Conservation (phyloP, 768 basidiomycete species). For the Mycena filopes region DNA sequence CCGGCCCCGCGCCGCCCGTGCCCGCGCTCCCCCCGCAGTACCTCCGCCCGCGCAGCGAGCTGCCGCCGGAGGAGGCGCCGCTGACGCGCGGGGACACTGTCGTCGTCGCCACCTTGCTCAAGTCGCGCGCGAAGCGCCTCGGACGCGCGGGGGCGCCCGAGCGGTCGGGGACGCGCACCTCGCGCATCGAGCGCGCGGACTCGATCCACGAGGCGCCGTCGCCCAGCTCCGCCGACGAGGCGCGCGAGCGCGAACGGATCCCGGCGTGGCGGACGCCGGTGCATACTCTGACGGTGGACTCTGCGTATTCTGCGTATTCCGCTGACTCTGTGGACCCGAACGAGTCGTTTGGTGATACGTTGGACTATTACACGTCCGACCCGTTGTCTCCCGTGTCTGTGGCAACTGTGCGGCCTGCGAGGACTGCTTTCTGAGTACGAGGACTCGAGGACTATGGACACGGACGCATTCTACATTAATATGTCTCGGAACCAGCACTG, state of each 20-base stretch:
- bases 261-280: background rate
- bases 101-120: conserved; percentile 26
- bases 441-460: background rate
- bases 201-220: conserved; percentile 27
- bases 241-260: background rate
- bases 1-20: conserved; percentile 11
- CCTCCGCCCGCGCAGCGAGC: conserved; percentile 19
- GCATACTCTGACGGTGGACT: background rate
- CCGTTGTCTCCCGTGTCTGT: conserved; percentile 7
- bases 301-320: too few relatives aligned
- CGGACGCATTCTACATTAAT: too few relatives aligned
- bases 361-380: conserved; percentile 17
- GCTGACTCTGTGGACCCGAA: conserved; percentile 2
- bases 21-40: conserved; percentile 13
- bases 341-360: conserved; percentile 7
- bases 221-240: background rate
- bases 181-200: conserved; percentile 30
- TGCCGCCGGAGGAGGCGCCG: conserved; percentile 25
- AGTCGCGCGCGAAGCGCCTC: conserved; percentile 24
- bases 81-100: conserved; percentile 26
- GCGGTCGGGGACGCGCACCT: conserved; percentile 22
- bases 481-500: background rate
- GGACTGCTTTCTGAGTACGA: background rate
- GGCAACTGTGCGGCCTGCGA: conserved; percentile 5
- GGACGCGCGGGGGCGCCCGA: background rate